Conservation (phyloP, 192 early-diverging fungal species). For the Dissophora globulifera region DNA sequence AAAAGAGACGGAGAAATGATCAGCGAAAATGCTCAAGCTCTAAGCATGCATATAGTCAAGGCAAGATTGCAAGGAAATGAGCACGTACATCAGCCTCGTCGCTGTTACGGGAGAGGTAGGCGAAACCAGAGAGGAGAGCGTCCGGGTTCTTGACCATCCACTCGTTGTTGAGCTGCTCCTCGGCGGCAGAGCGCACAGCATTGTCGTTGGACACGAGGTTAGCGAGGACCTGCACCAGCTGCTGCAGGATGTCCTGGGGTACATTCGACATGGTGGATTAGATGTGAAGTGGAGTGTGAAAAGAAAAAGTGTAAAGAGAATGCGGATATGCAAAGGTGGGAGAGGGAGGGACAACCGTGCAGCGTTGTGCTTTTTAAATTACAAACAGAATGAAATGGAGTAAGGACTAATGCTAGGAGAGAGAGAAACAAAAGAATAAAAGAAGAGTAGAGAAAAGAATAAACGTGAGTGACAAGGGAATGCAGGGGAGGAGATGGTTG, state of each 20-base stretch:
- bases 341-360: too few species aligned
- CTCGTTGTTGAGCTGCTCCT: constrained; percentile 67
- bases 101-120: constrained; percentile 61
- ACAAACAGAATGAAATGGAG: constrained; percentile 6
- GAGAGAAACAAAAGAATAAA: background rate
- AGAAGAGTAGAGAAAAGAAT: background rate
- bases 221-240: constrained; percentile 62
- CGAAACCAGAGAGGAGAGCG: constrained; percentile 63
- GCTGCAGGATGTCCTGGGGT: constrained; percentile 58
- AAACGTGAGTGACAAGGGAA: too few species aligned
- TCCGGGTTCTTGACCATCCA: constrained; percentile 69
- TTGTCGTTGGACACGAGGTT: constrained; percentile 67
- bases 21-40: too few species aligned
- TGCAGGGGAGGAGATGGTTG: too few species aligned
- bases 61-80: background rate
- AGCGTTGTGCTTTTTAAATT: too few species aligned
- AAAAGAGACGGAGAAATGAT: too few species aligned
- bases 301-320: background rate
- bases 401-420: too few species aligned
- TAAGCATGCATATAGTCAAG: too few species aligned
- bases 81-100: constrained; percentile 50
- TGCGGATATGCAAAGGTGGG: background rate
- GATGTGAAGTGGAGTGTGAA: constrained; percentile 5
- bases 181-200: constrained; percentile 62
- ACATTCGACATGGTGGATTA: constrained; percentile 49